A percentile compares a stretch with the other conserved stretches of the same genome.
phyloP scores from a whole-genome alignment of 352 stramenopile species.

The Pythium diclinum region DNA sequence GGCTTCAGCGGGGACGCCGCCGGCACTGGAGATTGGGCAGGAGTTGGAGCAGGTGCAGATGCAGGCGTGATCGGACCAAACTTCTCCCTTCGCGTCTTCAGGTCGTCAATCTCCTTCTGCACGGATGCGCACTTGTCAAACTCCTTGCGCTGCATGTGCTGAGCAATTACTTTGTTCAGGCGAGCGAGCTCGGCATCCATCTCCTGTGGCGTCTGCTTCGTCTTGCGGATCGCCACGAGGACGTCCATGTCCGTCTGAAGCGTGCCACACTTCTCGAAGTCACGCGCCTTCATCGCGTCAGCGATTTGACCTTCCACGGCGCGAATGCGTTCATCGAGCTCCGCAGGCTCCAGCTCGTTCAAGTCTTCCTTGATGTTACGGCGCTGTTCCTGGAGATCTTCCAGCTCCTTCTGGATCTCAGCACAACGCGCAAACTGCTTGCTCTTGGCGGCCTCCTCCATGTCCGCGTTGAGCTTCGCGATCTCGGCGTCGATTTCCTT shows the following conservation, averaged over 20 bases:
- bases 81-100: slow-evolving; percentile 69
- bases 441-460: slow-evolving; percentile 64
- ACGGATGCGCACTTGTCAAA: slow-evolving; percentile 87
- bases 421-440: slow-evolving; percentile 85
- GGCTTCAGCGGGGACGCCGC: slow-evolving; percentile 11
- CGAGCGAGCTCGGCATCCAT: slow-evolving; percentile 74
- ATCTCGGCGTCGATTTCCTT: slow-evolving; percentile 87
- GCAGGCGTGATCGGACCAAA: slow-evolving; percentile 35
- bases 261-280: slow-evolving; percentile 77
- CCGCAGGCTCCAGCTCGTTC: slow-evolving; percentile 79
- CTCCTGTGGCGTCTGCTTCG: slow-evolving; percentile 82
- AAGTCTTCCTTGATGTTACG: slow-evolving; percentile 81
- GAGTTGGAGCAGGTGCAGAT: slow-evolving; percentile 14
- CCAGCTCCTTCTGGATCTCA: slow-evolving; percentile 76
- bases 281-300: slow-evolving; percentile 67
- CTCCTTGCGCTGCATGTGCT: slow-evolving; percentile 75
- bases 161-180: slow-evolving; percentile 64
- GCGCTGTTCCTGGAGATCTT: slow-evolving; percentile 70
- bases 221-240: slow-evolving; percentile 73
- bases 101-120: slow-evolving; percentile 76
- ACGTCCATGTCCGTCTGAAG: slow-evolving; percentile 69
- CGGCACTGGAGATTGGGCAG: slow-evolving; percentile 8
- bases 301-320: slow-evolving; percentile 64
- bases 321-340: slow-evolving; percentile 80
- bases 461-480: slow-evolving; percentile 64